A percentile compares a stretch with the other conserved stretches of the same genome.
Evolutionary conservation across 371 early-diverging fungal genomes (phyloP).

Genomic region (Homolaphlyctis polyrhiza): DNA sequence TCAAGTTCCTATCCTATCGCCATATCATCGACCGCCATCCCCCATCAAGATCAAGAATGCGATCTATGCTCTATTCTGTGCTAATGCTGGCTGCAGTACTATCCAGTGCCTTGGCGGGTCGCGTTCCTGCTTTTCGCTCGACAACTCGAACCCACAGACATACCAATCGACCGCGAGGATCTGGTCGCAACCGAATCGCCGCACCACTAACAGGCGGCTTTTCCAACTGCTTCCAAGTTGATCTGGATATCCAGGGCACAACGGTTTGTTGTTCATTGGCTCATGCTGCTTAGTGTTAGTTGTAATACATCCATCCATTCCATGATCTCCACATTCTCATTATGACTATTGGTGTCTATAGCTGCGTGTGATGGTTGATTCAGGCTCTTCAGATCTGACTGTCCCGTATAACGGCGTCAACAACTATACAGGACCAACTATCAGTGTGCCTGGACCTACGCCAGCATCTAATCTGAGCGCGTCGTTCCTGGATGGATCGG

Average conservation of each 20-base stretch:
- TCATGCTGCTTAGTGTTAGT: background rate
- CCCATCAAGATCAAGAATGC: background rate
- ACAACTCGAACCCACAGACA: no score
- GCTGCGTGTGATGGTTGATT: background rate
- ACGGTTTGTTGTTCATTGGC: background rate
- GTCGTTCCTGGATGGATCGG: background rate
- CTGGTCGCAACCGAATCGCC: background rate
- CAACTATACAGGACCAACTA: background rate
- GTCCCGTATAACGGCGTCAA: background rate
- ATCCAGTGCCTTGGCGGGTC: background rate
- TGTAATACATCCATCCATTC: background rate
- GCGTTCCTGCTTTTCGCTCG: no score
- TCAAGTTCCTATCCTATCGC: no score
- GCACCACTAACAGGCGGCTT: background rate
- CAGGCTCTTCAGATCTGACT: background rate
- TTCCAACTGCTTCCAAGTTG: background rate
- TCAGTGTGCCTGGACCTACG: background rate
- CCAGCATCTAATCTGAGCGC: background rate
- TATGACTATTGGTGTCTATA: background rate
- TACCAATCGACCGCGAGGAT: no score
- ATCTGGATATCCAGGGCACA: background rate
- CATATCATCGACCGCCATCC: no score
- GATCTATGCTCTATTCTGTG: background rate
- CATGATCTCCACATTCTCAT: no score
- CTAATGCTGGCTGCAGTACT: background rate